These are phyloP conservation scores for Reticulascus tulasneorum DNA, from an alignment of 2,329 filamentous ascomycete species.

Conservation along the genomic window DNA sequence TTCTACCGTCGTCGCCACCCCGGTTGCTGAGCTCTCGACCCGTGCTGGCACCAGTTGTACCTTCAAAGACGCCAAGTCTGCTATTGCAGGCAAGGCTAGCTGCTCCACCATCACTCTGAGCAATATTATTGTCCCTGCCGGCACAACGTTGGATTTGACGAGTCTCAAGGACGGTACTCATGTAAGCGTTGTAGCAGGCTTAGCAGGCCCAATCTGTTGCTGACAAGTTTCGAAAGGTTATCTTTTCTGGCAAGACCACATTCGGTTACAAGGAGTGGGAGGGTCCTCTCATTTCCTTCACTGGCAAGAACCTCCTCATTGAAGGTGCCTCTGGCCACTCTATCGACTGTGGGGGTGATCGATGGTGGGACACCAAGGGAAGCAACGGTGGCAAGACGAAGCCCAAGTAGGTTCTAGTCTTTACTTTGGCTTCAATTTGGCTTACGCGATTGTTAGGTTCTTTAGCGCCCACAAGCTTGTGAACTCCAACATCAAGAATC, in stretches of 20 bases:
- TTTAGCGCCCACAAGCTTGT: constrained; percentile 42
- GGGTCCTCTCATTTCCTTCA: constrained; percentile 60
- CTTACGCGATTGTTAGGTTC: no score
- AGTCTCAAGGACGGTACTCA: constrained; percentile 44
- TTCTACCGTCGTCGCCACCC: constrained; percentile 18
- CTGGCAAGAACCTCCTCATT: constrained; percentile 52
- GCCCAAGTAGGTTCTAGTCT: no score
- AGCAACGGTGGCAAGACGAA: constrained; percentile 58
- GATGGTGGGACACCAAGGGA: constrained; percentile 61
- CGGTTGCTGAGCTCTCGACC: constrained; percentile 13
- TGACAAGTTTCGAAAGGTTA: constrained; percentile 32
- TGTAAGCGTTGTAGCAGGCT: constrained; percentile 6
- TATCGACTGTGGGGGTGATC: constrained; percentile 52
- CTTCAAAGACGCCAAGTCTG: constrained; percentile 47
- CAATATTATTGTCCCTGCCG: constrained; percentile 52
- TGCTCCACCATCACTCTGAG: constrained; percentile 53
- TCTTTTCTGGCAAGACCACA: constrained; percentile 62
- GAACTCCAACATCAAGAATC: constrained; percentile 30
- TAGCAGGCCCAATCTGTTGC: constrained; percentile 9
- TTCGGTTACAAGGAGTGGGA: constrained; percentile 64
- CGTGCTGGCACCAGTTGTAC: constrained; percentile 44
- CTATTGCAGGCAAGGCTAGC: constrained; percentile 41
- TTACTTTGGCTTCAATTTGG: no score
- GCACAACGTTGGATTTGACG: constrained; percentile 55
- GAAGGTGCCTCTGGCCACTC: constrained; percentile 45